Base-by-base conservation (phyloP, 1,284 basidiomycete species). In the Naganishia liquefaciens region DNA sequence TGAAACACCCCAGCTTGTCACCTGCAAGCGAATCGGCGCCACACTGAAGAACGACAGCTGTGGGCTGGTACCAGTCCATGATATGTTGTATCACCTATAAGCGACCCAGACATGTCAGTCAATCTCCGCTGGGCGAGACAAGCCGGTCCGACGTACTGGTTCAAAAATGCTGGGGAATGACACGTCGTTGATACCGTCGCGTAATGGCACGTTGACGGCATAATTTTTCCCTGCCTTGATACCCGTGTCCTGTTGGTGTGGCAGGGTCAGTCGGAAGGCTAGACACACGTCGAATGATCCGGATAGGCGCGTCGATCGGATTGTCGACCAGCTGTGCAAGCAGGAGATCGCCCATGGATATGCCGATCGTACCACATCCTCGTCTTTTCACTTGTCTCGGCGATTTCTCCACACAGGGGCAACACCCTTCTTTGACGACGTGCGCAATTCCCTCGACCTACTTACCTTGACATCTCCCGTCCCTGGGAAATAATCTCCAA, bases 1-100 rank as follows among this genome's bases (percentile, higher is more conserved):
- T 99, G 83, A 99, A 95, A 71, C 91, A 92, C 9, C 96, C 95
- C 3, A 99, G 82, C 79, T 96, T 95, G 81, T 99, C 95, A 9
- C 93, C 94, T 0, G 94, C 87, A 40, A 99, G 82, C 13, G 93
- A 96, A 76, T 99, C 95, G 11, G 93, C 92, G 51, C 96, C 96
- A 73, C 95, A 97, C 77, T 99, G 95, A 2, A 99, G 83, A 1
- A 98, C 86, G 54, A 99, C 88, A 0, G 88, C 95, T 1, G 90
- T 88, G 0, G 95, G 95, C 53, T 86, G 86, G 79, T 86, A 99
- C 71, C 92, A 91, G 60, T 96, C 92, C 73, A 98, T 85, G 68
- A 96, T 91, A 73, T 87, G 88, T 64, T 87, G 83, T 39, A 98
- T 85, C 49, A 96, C 85, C 91, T 93, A 70, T 2, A 23, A 25